A percentile compares a stretch with the other conserved stretches of the same genome.
Conservation (phyloP, 768 basidiomycete genomes). For the Tephrocybe rancida region DNA sequence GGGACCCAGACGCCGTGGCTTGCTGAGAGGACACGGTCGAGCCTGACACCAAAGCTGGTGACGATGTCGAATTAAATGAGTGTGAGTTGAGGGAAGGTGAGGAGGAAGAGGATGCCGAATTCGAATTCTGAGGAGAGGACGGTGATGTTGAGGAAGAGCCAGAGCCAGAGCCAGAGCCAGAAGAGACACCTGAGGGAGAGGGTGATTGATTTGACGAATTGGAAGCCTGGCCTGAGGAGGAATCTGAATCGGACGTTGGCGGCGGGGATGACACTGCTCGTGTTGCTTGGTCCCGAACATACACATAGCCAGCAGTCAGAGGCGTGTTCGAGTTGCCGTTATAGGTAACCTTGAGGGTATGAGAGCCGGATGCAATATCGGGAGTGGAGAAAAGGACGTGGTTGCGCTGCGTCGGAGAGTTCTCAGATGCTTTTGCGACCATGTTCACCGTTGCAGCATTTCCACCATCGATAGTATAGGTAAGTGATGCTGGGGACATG, state of each 20-base stretch:
- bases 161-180: not conserved
- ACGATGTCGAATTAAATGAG: not conserved
- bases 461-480: not conserved
- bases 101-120: not conserved
- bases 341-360: constrained; percentile 5
- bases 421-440: not conserved
- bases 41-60: not conserved
- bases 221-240: not conserved
- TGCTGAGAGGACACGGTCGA: not conserved
- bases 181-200: not conserved
- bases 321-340: constrained; percentile 3
- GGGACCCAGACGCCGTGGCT: not conserved
- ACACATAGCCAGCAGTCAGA: constrained; percentile 3
- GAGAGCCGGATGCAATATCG: not conserved
- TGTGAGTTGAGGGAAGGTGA: not conserved
- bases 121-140: too few species aligned
- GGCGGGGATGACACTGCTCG: not conserved
- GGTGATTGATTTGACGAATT: not conserved
- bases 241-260: not conserved
- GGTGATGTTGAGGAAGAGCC: not conserved
- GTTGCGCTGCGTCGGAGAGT: not conserved
- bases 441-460: not conserved
- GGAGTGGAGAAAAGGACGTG: not conserved
- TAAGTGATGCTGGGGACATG: not conserved
- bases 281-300: not conserved